Percentiles rank a stretch among this genome's conserved stretches.
Conservation (phyloP, 805 yeast species). For the Starmerella bombicola region DNA sequence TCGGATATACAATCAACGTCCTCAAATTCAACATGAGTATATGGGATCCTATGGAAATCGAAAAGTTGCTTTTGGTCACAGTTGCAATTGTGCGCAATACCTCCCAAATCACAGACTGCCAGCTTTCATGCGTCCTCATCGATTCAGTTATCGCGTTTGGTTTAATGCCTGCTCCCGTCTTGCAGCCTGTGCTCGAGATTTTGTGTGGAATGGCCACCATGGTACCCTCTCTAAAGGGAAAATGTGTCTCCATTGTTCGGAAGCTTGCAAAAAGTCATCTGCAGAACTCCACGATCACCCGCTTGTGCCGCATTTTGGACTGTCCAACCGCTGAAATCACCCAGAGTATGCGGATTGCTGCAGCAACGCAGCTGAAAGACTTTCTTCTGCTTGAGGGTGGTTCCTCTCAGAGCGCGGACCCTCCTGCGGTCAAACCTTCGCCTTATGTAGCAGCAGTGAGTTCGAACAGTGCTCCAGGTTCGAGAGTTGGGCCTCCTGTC, state of each 20-base stretch:
- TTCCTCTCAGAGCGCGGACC: neutral
- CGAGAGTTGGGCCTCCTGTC: neutral
- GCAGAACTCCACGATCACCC: slow-evolving; percentile 28
- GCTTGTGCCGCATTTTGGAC: slow-evolving; percentile 27
- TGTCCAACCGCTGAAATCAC: slow-evolving; percentile 22
- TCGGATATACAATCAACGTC: slow-evolving; percentile 35
- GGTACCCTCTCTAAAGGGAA: slow-evolving; percentile 29
- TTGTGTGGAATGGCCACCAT: slow-evolving; percentile 36
- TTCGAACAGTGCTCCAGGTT: neutral
- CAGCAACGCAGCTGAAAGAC: slow-evolving; percentile 26
- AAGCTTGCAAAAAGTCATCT: slow-evolving; percentile 33
- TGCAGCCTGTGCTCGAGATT: slow-evolving; percentile 33
- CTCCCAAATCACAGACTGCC: slow-evolving; percentile 30
- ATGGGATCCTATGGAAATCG: slow-evolving; percentile 33
- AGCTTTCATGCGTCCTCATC: slow-evolving; percentile 33
- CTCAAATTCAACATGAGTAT: slow-evolving; percentile 38
- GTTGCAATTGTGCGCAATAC: slow-evolving; percentile 34
- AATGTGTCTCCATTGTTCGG: slow-evolving; percentile 33
- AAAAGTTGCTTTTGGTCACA: slow-evolving; percentile 29
- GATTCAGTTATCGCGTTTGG: slow-evolving; percentile 38
- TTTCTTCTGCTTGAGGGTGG: slow-evolving; percentile 14
- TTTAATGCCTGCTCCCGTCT: slow-evolving; percentile 33
- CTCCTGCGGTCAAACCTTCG: neutral
- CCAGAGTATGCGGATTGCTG: slow-evolving; percentile 29
- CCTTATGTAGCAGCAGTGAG: neutral